Evolutionary conservation across 2,329 filamentous ascomycete genomes (phyloP), one percentile per base, ranked within the genome.

Genomic region (Aspergillaceae sp.): DNA sequence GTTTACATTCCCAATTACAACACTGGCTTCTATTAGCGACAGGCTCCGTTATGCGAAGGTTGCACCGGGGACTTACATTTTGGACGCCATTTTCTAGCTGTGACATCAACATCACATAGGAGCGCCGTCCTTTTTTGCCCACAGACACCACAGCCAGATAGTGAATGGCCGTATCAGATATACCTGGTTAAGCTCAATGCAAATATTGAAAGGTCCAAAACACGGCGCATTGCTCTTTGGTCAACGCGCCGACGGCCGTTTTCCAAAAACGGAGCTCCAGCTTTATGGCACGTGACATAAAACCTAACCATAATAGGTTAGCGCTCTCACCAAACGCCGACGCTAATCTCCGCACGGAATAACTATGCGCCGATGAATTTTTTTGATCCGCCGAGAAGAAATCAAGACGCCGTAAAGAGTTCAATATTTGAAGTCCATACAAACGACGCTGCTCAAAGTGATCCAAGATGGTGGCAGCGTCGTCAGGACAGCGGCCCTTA

Each of bases 1-100:
- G 62, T 89, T 84, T 53, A 94, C 76, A 62, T 82, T 82, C 47
- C 92, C 92, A 50, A 95, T 72, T 35, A 96, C 87, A 57, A 92
- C 56, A 43, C 70, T 82, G 19, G 48, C 11, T 40, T 5, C n/a
- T 10, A 2, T 11, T 37, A 43, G 33, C 5, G 11, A 19, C 11
- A 27, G 19, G 19, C 19, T 19, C 19, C 19, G 19, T 19, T 19
- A 19, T 19, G 19, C 19, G 19, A 33, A n/a, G 41, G 11, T 11
- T 42, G 28, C 7, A 33, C 19, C 7, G 19, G 3, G 5, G 40
- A 60, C 70, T 67, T 61, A 79, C 77, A 80, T 76, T 58, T 79
- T 80, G 5, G 74, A 75, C 40, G 76, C 71, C 78, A 81, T 80
- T 45, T 28, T 53, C 19, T 34, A 48, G 29, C 40, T 8, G 34